Base-by-base conservation (phyloP, 139 green algal species). In the Micromonas commoda region DNA sequence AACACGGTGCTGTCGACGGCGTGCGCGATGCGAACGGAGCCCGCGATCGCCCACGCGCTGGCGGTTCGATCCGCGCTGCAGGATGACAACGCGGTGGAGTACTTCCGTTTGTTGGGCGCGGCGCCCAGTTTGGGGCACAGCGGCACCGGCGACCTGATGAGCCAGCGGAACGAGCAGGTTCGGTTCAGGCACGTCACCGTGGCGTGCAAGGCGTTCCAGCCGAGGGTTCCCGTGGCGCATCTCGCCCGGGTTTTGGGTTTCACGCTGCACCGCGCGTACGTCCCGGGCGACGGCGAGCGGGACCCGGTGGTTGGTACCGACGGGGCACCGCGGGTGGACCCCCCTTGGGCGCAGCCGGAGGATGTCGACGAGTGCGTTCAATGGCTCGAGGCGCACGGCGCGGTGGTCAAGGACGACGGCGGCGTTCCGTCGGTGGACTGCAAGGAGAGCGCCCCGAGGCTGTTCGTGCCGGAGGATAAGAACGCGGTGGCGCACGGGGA, bases 321-420 rank as follows among this genome's bases (percentile, higher is more conserved):
- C 45, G 45, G 9, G 9, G 45, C 16, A 23, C 45, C 45, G 45
- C 9, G 45, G 16, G 45, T 23, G 45, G 16, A 9, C 9, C 45
- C 16, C 9, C 45, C 45, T 9, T 16, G 9, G 45, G 9, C 45
- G 45, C 9, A 16, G 9, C 9, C 9, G 45, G 45, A 57, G 9
- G 45, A 57, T 23, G 45, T 23, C 9, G 45, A 9, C 45, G 45
- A 9, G 45, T 57, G 45, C 16, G 60, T 68, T 19, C 5, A 16
- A 13, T 68, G 60, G 60, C 60, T 68, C 24, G 60, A 68, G 26
- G 60, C 9, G 24, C 60, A 68, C n/a, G 60, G 60, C 60, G 60
- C 60, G 26, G 26, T 68, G 6, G 60, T 68, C 24, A 23, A 29
- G 60, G 26, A 32, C 60, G 60, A 16, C n/a, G 26, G 19, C 13